A percentile compares a stretch with the other conserved stretches of the same genome.
Conservation (phyloP, 73 alveolate species). For the Durusdinium trenchii region DNA sequence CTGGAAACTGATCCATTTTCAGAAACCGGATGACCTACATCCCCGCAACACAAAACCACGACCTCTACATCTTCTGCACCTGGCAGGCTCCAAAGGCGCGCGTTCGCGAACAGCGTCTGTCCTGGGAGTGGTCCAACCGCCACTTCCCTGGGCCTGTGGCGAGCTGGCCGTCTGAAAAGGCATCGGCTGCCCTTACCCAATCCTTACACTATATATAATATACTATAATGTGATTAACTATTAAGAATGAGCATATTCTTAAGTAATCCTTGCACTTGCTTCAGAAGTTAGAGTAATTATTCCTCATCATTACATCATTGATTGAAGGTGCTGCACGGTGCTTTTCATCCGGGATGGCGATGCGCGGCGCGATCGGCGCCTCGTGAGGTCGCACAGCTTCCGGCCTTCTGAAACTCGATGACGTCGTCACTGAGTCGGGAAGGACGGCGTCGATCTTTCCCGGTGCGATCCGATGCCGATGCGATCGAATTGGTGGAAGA, state of each 20-base stretch:
- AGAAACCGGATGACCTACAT: background rate
- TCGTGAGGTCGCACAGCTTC: conserved; percentile 30
- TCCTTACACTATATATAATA: too few relatives aligned
- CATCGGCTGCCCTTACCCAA: too few relatives aligned
- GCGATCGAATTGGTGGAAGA: too few relatives aligned
- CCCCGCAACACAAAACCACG: background rate
- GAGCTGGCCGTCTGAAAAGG: background rate
- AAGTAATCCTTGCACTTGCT: too few relatives aligned
- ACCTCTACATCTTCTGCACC: background rate
- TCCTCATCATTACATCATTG: too few relatives aligned
- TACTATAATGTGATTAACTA: too few relatives aligned
- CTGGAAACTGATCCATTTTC: too few relatives aligned
- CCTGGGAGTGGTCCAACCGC: conserved; percentile 63
- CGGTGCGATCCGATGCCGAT: background rate
- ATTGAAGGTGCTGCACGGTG: too few relatives aligned
- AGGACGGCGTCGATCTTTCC: background rate
- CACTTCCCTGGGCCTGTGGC: conserved; percentile 61
- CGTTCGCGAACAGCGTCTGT: background rate
- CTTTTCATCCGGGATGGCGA: too few relatives aligned
- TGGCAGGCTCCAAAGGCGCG: background rate
- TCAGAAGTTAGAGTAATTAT: too few relatives aligned
- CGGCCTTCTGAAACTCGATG: conserved; percentile 29
- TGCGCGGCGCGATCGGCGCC: background rate
- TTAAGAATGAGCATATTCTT: too few relatives aligned
- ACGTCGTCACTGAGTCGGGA: conserved; percentile 66